These are phyloP conservation scores for Leptographium lundbergii DNA, from an alignment of 2,329 filamentous ascomycete species.

Conservation along the genomic window DNA sequence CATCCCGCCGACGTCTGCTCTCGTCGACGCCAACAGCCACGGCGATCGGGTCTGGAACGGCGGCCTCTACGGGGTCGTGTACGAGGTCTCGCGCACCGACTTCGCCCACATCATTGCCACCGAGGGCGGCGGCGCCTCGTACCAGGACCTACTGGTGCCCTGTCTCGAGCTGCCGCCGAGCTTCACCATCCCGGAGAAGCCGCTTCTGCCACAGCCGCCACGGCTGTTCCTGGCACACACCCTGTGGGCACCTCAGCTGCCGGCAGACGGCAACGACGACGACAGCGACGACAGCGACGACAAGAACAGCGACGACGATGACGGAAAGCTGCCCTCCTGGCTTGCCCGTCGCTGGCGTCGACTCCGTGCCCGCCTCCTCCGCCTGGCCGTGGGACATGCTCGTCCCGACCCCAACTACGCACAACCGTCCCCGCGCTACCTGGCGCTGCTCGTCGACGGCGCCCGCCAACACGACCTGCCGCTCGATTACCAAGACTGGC, in stretches of 20 bases:
- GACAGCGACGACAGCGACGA: slow-evolving; percentile 5
- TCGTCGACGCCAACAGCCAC: slow-evolving; percentile 19
- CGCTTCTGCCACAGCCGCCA: slow-evolving; percentile 41
- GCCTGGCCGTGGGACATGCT: slow-evolving; percentile 30
- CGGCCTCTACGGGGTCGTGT: slow-evolving; percentile 83
- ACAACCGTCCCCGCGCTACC: slow-evolving; percentile 72
- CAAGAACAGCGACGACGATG: slow-evolving; percentile 9
- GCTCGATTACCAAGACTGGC: slow-evolving; percentile 60
- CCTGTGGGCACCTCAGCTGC: slow-evolving; percentile 54
- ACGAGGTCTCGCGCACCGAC: slow-evolving; percentile 77
- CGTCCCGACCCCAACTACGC: slow-evolving; percentile 61
- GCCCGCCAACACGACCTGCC: slow-evolving; percentile 73
- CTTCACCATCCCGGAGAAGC: slow-evolving; percentile 49
- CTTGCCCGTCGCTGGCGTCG: slow-evolving; percentile 25
- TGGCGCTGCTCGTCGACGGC: slow-evolving; percentile 67
- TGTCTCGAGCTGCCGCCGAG: slow-evolving; percentile 55
- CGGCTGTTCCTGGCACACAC: slow-evolving; percentile 72
- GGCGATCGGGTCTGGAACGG: slow-evolving; percentile 57
- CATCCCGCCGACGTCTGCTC: not conserved
- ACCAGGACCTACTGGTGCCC: slow-evolving; percentile 68
- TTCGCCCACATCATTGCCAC: slow-evolving; percentile 80
- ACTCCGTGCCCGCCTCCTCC: slow-evolving; percentile 18
- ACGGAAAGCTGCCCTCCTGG: slow-evolving; percentile 6
- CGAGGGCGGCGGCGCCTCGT: slow-evolving; percentile 77
- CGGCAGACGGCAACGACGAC: slow-evolving; percentile 17